Conservation (phyloP, 1,284 basidiomycete genomes). For the Irpex lacteus region DNA sequence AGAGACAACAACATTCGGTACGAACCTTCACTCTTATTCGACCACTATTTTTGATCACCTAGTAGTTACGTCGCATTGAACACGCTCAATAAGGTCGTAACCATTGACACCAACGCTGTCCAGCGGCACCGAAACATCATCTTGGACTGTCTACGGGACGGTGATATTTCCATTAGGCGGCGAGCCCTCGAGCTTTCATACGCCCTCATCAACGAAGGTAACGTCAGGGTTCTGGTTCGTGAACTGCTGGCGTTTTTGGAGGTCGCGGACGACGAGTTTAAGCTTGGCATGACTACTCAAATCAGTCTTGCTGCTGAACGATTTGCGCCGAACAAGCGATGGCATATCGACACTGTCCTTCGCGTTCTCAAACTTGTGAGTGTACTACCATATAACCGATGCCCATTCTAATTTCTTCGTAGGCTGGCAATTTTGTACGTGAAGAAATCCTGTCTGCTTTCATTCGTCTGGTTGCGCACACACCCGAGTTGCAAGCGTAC, state of each 20-base stretch:
- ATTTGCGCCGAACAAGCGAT: slow-evolving; percentile 96
- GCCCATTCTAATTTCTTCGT: slow-evolving; percentile 4
- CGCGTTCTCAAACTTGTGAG: slow-evolving; percentile 88
- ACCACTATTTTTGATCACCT: not conserved
- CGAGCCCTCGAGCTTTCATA: slow-evolving; percentile 97
- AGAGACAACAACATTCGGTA: slow-evolving; percentile 98
- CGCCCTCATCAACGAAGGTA: slow-evolving; percentile 94
- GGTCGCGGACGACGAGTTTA: slow-evolving; percentile 99
- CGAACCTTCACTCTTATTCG: slow-evolving; percentile 20
- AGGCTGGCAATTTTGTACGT: slow-evolving; percentile 98
- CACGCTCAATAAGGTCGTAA: slow-evolving; percentile 97
- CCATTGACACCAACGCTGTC: slow-evolving; percentile 98
- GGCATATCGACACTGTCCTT: slow-evolving; percentile 98
- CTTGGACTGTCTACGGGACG: slow-evolving; percentile 96
- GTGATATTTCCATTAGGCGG: slow-evolving; percentile 97
- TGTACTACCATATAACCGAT: slow-evolving; percentile 14
- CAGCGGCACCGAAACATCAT: slow-evolving; percentile 98
- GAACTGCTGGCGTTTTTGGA: slow-evolving; percentile 96
- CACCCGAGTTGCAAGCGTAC: slow-evolving; percentile 95
- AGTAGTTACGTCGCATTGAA: slow-evolving; percentile 95
- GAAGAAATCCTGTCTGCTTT: slow-evolving; percentile 97
- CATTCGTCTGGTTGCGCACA: slow-evolving; percentile 94
- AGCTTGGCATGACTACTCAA: slow-evolving; percentile 96
- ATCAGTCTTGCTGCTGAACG: slow-evolving; percentile 95
- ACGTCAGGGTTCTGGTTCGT: slow-evolving; percentile 89